Conservation (phyloP, 2,329 filamentous ascomycete species). For the Colletotrichum gloeosporioides region DNA sequence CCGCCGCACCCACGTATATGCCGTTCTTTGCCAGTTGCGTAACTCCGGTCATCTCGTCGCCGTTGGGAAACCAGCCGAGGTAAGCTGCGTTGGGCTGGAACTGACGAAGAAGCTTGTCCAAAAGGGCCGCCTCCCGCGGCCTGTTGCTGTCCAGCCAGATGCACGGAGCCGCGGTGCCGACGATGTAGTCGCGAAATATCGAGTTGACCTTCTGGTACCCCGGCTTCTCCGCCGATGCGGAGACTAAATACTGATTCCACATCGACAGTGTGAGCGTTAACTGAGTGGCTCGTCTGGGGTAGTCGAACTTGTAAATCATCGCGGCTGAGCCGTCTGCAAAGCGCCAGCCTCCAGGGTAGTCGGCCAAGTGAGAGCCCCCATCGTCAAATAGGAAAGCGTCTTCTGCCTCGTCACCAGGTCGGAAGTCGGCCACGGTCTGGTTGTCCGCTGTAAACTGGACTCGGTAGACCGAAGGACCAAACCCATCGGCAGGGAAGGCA, state of each 20-base stretch:
- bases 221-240: background rate
- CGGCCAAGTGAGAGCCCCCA: background rate
- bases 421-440: background rate
- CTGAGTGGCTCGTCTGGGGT: background rate
- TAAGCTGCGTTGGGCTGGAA: slow-evolving; percentile 1
- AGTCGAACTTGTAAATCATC: background rate
- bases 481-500: background rate
- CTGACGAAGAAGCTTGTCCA: background rate
- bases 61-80: slow-evolving; percentile 3
- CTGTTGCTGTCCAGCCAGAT: slow-evolving; percentile 1
- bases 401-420: background rate
- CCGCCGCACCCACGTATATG: background rate
- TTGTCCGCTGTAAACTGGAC: background rate
- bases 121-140: background rate
- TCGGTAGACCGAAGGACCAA: background rate
- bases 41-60: background rate
- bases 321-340: slow-evolving; percentile 1
- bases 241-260: slow-evolving; percentile 1
- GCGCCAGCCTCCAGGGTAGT: background rate
- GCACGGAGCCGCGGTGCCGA: background rate
- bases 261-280: background rate
- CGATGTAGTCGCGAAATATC: background rate
- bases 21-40: background rate
- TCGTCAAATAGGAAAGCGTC: background rate
- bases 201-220: background rate